These are phyloP conservation scores for Phytophthora hibernalis DNA, from an alignment of 352 stramenopile species.

Conservation along the genomic window DNA sequence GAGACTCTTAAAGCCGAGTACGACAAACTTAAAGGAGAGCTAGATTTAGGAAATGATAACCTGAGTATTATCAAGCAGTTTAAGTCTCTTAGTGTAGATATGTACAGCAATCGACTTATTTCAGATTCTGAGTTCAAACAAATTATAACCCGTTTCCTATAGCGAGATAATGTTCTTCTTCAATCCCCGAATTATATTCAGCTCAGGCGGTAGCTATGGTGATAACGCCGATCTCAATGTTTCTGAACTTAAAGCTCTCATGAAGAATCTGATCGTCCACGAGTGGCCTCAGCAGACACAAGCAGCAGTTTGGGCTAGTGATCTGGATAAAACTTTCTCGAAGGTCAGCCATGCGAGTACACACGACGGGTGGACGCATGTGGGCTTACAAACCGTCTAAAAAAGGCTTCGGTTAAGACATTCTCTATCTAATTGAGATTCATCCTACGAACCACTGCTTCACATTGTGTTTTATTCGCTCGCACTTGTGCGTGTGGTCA, in stretches of 20 bases:
- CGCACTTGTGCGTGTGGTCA: no score
- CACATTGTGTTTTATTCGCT: no score
- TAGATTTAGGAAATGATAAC: not conserved
- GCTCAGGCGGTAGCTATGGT: conserved; percentile 26
- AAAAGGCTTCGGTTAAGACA: no score
- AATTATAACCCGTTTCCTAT: not conserved
- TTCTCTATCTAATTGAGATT: no score
- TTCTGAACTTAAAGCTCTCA: conserved; percentile 13
- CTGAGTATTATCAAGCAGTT: not conserved
- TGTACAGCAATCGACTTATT: not conserved
- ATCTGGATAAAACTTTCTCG: not conserved
- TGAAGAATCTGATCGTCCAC: conserved; percentile 19
- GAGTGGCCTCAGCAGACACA: not conserved
- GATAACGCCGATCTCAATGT: conserved; percentile 30
- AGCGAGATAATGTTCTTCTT: not conserved
- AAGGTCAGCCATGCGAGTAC: no score
- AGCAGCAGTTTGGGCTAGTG: not conserved
- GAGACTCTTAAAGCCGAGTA: not conserved
- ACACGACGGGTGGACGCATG: no score
- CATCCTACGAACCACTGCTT: no score
- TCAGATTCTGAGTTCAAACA: not conserved
- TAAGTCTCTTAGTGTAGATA: not conserved
- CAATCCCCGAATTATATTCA: conserved; percentile 14
- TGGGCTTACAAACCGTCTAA: no score
- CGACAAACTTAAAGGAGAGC: not conserved